Percentiles rank a stretch among this genome's conserved stretches.
Evolutionary conservation across 257 asterid genomes (phyloP).

Genomic region (Coffea canephora): DNA sequence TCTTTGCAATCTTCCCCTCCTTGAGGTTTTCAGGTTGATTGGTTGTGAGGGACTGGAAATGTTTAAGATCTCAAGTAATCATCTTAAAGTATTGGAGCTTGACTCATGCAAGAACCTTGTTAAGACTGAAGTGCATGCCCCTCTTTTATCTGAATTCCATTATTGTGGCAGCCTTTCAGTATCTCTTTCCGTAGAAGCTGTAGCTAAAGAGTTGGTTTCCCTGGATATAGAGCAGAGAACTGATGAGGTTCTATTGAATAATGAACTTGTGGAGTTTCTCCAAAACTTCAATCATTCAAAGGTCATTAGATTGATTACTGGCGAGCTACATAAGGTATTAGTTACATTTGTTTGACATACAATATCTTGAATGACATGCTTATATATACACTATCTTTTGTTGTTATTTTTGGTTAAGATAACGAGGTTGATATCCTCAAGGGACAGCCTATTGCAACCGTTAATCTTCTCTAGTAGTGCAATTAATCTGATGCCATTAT

Average conservation of each 20-base stretch:
- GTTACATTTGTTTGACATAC: not conserved
- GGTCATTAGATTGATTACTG: not conserved
- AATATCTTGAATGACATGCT: not conserved
- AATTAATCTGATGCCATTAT: not conserved
- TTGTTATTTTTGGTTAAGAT: not conserved
- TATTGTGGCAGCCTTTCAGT: not conserved
- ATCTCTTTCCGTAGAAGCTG: not conserved
- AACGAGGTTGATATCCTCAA: too few relatives aligned
- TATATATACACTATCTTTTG: not conserved
- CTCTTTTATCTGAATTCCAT: not conserved
- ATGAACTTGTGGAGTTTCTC: not conserved
- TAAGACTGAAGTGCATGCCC: conserved; percentile 11
- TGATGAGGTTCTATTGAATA: not conserved
- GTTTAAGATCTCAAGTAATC: not conserved
- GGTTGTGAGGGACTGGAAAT: too few relatives aligned
- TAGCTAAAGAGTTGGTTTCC: not conserved
- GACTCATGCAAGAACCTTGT: not conserved
- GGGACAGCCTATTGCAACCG: not conserved
- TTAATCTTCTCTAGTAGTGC: not conserved
- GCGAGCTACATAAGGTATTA: not conserved
- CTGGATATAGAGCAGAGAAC: not conserved
- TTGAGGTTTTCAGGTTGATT: not conserved
- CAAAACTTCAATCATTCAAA: conserved; percentile 8
- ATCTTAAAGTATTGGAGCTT: not conserved
- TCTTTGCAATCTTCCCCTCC: not conserved